Percentiles rank a stretch among this genome's conserved stretches.
These are phyloP conservation scores for Coemansia furcata DNA, from an alignment of 192 early-diverging fungal species.

Conservation along the genomic window DNA sequence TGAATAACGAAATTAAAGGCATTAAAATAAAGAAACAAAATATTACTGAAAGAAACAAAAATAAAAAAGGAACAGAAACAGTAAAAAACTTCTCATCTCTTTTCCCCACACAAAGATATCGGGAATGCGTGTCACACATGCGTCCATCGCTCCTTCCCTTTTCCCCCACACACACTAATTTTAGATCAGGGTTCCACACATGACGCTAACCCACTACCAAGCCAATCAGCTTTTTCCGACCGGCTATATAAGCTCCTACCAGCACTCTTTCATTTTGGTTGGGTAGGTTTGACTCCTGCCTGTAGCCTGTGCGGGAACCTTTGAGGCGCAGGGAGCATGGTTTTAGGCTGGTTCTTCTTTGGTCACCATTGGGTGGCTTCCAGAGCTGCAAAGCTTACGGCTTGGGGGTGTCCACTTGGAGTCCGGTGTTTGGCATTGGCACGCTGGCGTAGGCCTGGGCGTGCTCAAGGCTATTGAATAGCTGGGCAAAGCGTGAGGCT, in stretches of 20 bases:
- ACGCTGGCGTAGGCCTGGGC: constrained; percentile 37
- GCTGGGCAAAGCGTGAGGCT: constrained; percentile 38
- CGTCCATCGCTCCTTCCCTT: background rate
- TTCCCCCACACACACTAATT: background rate
- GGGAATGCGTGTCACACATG: no score
- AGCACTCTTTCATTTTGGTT: constrained; percentile 1
- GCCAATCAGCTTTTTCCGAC: background rate
- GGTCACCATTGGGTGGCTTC: constrained; percentile 10
- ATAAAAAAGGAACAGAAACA: background rate
- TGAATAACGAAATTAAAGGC: constrained; percentile 2
- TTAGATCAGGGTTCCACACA: background rate
- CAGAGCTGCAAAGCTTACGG: constrained; percentile 3
- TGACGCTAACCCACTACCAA: background rate
- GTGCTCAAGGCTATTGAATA: constrained; percentile 30
- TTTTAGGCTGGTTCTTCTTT: background rate
- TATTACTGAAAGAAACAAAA: background rate
- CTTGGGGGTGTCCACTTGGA: constrained; percentile 29
- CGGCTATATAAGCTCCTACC: background rate
- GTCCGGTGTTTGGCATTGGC: constrained; percentile 31
- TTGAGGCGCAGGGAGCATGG: constrained; percentile 11
- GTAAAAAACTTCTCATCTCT: background rate
- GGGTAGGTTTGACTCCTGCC: constrained; percentile 26
- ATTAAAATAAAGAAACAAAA: background rate
- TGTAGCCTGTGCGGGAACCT: constrained; percentile 22
- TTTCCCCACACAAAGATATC: no score